Conservation (phyloP, 2,329 filamentous ascomycete genomes). For the Claviceps spartinae region DNA sequence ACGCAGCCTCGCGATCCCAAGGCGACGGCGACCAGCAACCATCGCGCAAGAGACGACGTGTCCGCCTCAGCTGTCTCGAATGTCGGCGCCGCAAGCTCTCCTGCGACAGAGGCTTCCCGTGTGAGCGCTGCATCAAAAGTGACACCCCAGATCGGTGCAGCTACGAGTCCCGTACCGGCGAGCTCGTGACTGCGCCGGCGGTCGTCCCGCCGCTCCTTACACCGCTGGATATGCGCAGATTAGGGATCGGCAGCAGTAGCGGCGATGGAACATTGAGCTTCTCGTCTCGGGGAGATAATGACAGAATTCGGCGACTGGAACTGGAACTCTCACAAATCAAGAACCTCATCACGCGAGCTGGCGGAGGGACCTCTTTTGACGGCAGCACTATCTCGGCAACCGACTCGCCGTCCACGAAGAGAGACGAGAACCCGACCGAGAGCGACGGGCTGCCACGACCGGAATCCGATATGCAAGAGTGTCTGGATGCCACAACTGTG, state of each 20-base stretch:
- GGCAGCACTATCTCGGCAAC: constrained; percentile 36
- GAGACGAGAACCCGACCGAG: constrained; percentile 23
- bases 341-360: constrained; percentile 32
- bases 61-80: constrained; percentile 46
- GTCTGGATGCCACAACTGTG: constrained; percentile 26
- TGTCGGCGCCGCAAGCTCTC: constrained; percentile 48
- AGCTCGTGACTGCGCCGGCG: constrained; percentile 33
- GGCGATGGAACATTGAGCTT: constrained; percentile 17
- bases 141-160: constrained; percentile 46
- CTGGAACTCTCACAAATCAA: constrained; percentile 45
- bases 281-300: constrained; percentile 33
- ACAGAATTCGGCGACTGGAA: constrained; percentile 45
- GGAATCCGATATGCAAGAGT: constrained; percentile 24
- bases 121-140: constrained; percentile 48
- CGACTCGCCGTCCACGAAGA: constrained; percentile 31
- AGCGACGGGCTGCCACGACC: constrained; percentile 19
- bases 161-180: constrained; percentile 42
- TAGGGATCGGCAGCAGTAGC: constrained; percentile 19
- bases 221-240: constrained; percentile 26
- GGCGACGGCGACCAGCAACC: constrained; percentile 21
- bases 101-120: constrained; percentile 47
- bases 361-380: constrained; percentile 27
- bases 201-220: constrained; percentile 30
- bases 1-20: constrained; percentile 14
- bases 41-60: constrained; percentile 43